A percentile compares a stretch with the other conserved stretches of the same genome.
Evolutionary conservation across 805 yeast species (phyloP).

Genomic region (Candida gorgasii): DNA sequence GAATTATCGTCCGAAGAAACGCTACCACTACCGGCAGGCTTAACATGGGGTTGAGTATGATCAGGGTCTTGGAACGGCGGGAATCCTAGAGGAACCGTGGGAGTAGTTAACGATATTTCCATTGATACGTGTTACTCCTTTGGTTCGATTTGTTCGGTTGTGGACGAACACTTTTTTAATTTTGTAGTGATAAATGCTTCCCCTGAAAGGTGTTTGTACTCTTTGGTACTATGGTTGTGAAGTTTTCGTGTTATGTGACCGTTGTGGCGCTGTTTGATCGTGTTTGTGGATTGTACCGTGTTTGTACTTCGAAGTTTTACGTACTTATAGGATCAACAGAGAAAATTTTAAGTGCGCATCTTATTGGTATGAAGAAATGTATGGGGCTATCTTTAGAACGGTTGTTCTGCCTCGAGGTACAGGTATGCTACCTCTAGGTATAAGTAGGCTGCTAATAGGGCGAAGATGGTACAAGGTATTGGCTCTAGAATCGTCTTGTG

Average conservation of each 20-base stretch:
- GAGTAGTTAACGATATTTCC: conserved; percentile 21
- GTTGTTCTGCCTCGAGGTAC: no score
- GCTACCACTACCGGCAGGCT: background rate
- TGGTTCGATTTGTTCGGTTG: background rate
- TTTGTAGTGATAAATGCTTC: no score
- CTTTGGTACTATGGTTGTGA: background rate
- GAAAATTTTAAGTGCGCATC: background rate
- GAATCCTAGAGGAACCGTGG: conserved; percentile 37
- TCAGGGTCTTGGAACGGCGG: conserved; percentile 23
- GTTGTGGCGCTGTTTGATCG: no score
- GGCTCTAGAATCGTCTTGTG: conserved; percentile 93
- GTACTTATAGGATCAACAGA: background rate
- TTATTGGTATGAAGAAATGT: background rate
- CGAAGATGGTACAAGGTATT: conserved; percentile 58
- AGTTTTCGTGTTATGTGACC: background rate
- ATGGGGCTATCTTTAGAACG: no score
- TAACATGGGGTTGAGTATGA: background rate
- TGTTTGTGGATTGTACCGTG: background rate
- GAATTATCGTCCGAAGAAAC: background rate
- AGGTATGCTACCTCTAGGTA: no score
- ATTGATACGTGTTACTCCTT: background rate
- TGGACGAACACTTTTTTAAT: background rate
- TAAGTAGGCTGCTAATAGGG: background rate
- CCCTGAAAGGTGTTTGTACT: no score
- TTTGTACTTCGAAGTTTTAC: background rate